Conservation (phyloP, 2,329 filamentous ascomycete genomes). For the Didymella segeticola region DNA sequence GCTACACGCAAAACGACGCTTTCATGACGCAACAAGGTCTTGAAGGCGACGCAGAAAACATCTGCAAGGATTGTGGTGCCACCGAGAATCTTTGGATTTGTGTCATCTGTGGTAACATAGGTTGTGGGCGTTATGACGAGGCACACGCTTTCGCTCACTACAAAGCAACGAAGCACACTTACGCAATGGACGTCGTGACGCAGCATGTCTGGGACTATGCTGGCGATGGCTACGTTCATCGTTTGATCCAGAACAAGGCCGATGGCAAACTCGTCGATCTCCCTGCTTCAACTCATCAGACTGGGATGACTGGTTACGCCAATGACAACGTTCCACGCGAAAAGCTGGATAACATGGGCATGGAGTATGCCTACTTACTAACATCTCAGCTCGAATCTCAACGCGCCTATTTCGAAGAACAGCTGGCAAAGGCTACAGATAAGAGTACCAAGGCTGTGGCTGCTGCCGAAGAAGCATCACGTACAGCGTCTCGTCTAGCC, state of each 20-base stretch:
- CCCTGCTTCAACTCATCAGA: constrained; percentile 59
- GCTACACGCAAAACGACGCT: constrained; percentile 76
- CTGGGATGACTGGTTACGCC: constrained; percentile 53
- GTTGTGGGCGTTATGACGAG: constrained; percentile 92
- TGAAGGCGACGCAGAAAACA: constrained; percentile 62
- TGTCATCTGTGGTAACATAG: constrained; percentile 88
- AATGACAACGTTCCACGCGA: constrained; percentile 75
- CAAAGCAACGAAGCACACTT: constrained; percentile 87
- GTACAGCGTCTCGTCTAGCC: constrained; percentile 58
- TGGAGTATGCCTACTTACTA: constrained; percentile 93
- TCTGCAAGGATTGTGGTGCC: constrained; percentile 83
- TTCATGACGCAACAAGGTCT: constrained; percentile 36
- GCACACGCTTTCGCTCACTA: constrained; percentile 94
- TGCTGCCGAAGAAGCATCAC: constrained; percentile 67
- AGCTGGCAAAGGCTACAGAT: constrained; percentile 85
- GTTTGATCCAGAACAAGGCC: constrained; percentile 90
- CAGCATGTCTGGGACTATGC: constrained; percentile 99
- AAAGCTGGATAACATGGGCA: constrained; percentile 78
- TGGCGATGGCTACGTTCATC: constrained; percentile 93
- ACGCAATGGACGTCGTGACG: constrained; percentile 88
- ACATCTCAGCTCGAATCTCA: constrained; percentile 93
- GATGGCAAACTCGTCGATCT: constrained; percentile 92
- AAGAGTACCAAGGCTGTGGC: constrained; percentile 80
- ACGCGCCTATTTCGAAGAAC: constrained; percentile 90
- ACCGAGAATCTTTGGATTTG: constrained; percentile 92